These are phyloP conservation scores for Penicillium polonicum DNA, from an alignment of 2,329 filamentous ascomycete species.

Conservation along the genomic window DNA sequence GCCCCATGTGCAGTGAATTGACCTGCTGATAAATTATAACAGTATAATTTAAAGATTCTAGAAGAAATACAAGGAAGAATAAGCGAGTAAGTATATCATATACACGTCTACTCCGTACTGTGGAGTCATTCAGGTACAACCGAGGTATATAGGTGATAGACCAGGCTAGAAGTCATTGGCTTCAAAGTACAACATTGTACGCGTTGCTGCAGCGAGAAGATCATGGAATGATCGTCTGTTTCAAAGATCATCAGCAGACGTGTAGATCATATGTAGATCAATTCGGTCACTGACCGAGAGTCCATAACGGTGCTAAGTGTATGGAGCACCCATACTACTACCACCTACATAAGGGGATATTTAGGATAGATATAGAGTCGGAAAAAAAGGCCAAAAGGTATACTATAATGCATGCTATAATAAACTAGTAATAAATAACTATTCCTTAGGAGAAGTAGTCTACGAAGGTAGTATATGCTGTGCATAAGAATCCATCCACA, in stretches of 20 bases:
- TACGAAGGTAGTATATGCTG: neutral
- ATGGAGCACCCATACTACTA: neutral
- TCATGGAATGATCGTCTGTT: neutral
- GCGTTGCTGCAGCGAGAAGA: neutral
- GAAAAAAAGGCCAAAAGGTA: neutral
- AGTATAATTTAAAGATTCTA: neutral
- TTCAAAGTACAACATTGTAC: too few relatives aligned
- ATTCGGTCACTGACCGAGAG: neutral
- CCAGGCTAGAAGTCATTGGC: neutral
- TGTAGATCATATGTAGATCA: neutral
- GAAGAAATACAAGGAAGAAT: neutral
- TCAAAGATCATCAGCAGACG: neutral
- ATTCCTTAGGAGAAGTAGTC: neutral
- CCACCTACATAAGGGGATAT: neutral
- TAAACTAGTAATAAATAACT: neutral
- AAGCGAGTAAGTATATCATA: too few relatives aligned
- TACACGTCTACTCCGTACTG: neutral
- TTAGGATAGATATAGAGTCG: neutral
- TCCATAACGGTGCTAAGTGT: neutral
- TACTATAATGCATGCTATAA: neutral
- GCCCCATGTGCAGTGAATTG: neutral
- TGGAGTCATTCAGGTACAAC: neutral
- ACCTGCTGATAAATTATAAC: neutral
- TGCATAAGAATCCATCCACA: neutral
- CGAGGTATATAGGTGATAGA: neutral